Conservation (phyloP, 208 protist genomes). For the Borovskyia barvae region DNA sequence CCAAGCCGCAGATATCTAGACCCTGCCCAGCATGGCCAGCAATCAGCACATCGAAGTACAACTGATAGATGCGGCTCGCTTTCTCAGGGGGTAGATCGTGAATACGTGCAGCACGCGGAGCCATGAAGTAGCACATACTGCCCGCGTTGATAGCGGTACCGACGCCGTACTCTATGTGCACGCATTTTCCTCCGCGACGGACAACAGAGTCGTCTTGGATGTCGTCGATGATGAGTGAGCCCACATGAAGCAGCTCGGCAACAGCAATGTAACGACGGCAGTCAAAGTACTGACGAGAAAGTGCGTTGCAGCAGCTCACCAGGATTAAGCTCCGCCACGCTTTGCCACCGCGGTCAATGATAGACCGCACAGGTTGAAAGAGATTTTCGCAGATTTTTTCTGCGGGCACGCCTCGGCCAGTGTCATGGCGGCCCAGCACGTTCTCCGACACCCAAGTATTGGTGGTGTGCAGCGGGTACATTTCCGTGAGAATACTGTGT, state of each 20-base stretch:
- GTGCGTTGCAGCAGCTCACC: slow-evolving; percentile 46
- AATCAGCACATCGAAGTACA: slow-evolving; percentile 60
- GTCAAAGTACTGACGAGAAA: slow-evolving; percentile 55
- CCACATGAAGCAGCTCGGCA: slow-evolving; percentile 63
- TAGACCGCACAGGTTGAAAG: slow-evolving; percentile 47
- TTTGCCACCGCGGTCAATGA: slow-evolving; percentile 68
- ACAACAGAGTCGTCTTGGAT: slow-evolving; percentile 69
- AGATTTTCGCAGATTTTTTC: slow-evolving; percentile 44
- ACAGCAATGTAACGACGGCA: slow-evolving; percentile 51
- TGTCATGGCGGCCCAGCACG: slow-evolving; percentile 36
- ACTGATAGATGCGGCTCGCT: slow-evolving; percentile 40
- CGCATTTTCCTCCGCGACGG: slow-evolving; percentile 48
- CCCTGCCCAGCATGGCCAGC: slow-evolving; percentile 65
- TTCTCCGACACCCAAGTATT: slow-evolving; percentile 42
- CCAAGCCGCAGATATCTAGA: slow-evolving; percentile 59
- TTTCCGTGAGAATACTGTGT: slow-evolving; percentile 17
- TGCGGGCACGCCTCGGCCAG: slow-evolving; percentile 6
- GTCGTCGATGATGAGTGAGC: slow-evolving; percentile 78
- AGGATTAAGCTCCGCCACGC: slow-evolving; percentile 66
- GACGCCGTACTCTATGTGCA: slow-evolving; percentile 54
- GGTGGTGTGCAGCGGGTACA: slow-evolving; percentile 41
- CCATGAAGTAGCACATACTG: slow-evolving; percentile 71
- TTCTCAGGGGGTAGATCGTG: slow-evolving; percentile 38
- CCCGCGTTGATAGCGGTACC: slow-evolving; percentile 66
- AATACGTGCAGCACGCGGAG: slow-evolving; percentile 33